These are phyloP conservation scores for Schizopora paradoxa DNA, from an alignment of 1,284 basidiomycete species.

Conservation along the genomic window DNA sequence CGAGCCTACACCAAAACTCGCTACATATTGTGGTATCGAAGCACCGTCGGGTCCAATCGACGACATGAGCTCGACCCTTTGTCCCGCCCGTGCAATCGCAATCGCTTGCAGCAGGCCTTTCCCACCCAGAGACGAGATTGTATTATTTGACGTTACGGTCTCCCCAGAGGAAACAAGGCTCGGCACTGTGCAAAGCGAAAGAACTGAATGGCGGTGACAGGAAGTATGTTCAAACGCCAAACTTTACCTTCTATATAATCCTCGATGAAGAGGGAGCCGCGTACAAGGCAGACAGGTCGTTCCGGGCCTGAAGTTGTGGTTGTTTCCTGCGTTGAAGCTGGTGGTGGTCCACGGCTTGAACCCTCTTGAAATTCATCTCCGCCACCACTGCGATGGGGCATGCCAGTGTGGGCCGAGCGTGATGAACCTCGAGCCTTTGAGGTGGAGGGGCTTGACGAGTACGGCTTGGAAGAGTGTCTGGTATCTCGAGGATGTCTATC, in stretches of 20 bases:
- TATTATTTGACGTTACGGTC: not conserved
- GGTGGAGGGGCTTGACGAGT: no score
- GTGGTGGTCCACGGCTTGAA: no score
- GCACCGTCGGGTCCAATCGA: not conserved
- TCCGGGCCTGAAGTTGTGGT: not conserved
- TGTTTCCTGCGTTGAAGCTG: not conserved
- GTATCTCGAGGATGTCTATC: no score
- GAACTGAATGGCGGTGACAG: no score
- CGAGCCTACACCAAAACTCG: not conserved
- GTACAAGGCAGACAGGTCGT: conserved; percentile 1
- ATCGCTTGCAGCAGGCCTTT: conserved; percentile 3
- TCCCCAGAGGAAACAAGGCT: not conserved
- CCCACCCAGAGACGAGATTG: not conserved
- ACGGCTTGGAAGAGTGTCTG: no score
- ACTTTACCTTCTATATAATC: not conserved
- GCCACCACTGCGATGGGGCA: no score
- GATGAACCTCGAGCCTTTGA: no score
- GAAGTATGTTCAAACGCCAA: not conserved
- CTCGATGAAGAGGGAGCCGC: conserved; percentile 3
- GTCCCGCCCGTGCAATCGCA: conserved; percentile 1
- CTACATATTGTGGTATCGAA: not conserved
- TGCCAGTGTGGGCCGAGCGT: no score
- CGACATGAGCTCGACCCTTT: not conserved
- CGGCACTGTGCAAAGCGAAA: not conserved
- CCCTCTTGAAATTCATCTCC: no score